Evolutionary conservation across 2,329 filamentous ascomycete species (phyloP).

Genomic region (Dryadomyces quercus-mongolicae): DNA sequence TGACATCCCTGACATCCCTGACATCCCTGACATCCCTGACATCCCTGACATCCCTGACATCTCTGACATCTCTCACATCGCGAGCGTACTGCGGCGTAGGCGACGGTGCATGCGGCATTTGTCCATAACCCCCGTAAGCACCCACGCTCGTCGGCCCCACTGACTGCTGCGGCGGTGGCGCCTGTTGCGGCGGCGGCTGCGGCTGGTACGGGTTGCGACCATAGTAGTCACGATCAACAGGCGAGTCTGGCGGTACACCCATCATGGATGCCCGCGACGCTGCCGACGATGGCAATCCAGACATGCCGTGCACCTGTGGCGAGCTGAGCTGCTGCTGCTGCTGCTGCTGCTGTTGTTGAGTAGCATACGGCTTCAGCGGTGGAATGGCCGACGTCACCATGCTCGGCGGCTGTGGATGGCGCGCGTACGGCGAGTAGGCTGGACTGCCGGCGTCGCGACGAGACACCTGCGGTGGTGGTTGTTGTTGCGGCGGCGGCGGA

Average conservation of each 20-base stretch:
- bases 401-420: constrained; percentile 18
- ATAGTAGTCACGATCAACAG: constrained; percentile 35
- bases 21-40: too few species aligned
- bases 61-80: background rate
- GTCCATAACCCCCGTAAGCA: constrained; percentile 5
- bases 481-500: constrained; percentile 37
- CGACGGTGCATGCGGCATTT: constrained; percentile 5
- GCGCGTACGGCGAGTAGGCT: constrained; percentile 33
- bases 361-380: constrained; percentile 35
- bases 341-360: background rate
- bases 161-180: constrained; percentile 17
- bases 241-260: constrained; percentile 7
- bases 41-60: too few species aligned
- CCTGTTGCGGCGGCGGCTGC: constrained; percentile 15
- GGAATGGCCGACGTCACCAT: constrained; percentile 35
- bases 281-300: constrained; percentile 18
- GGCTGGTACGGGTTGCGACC: constrained; percentile 21
- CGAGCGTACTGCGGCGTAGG: constrained; percentile 23
- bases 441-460: constrained; percentile 26
- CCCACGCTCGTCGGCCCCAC: background rate
- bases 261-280: constrained; percentile 11
- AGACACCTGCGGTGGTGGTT: constrained; percentile 31
- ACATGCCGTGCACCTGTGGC: constrained; percentile 35
- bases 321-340: constrained; percentile 29
- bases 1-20: too few species aligned